phyloP scores from a whole-genome alignment of 1,139 yeast genomes.

The Blastobotrys ciferrii region DNA sequence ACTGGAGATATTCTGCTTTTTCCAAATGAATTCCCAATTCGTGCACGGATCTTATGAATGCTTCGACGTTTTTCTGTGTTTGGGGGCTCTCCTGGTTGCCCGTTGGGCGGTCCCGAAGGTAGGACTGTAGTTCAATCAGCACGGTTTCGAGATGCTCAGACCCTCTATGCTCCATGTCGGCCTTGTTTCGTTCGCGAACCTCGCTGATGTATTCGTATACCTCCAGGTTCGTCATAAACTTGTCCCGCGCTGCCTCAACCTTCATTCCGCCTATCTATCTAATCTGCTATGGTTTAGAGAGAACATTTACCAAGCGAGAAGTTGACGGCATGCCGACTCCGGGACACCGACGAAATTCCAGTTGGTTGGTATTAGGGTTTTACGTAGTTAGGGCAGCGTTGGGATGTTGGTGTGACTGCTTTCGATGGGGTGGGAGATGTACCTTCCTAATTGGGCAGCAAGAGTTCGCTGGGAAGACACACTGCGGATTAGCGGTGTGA shows the following conservation, averaged over 20 bases:
- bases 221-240: conserved; percentile 69
- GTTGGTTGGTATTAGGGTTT: not conserved
- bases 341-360: not conserved
- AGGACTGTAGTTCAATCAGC: conserved; percentile 56
- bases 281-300: not conserved
- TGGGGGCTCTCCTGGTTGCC: conserved; percentile 40
- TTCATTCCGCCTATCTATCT: conserved; percentile 28
- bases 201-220: conserved; percentile 60
- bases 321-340: not conserved
- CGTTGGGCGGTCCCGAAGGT: conserved; percentile 49
- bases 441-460: conserved; percentile 9
- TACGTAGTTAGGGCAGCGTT: too few species aligned
- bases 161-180: conserved; percentile 10
- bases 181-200: conserved; percentile 43
- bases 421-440: not conserved
- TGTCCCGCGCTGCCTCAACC: conserved; percentile 52
- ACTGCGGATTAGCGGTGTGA: not conserved
- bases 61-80: conserved; percentile 48
- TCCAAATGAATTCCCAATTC: conserved; percentile 60
- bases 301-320: too few species aligned
- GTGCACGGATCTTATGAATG: conserved; percentile 45
- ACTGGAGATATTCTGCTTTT: conserved; percentile 81
- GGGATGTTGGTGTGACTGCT: conserved; percentile 8
- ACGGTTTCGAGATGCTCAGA: conserved; percentile 55
- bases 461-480: conserved; percentile 5